Evolutionary conservation across 2,329 filamentous ascomycete species (phyloP).

Genomic region (Cercospora zeina): DNA sequence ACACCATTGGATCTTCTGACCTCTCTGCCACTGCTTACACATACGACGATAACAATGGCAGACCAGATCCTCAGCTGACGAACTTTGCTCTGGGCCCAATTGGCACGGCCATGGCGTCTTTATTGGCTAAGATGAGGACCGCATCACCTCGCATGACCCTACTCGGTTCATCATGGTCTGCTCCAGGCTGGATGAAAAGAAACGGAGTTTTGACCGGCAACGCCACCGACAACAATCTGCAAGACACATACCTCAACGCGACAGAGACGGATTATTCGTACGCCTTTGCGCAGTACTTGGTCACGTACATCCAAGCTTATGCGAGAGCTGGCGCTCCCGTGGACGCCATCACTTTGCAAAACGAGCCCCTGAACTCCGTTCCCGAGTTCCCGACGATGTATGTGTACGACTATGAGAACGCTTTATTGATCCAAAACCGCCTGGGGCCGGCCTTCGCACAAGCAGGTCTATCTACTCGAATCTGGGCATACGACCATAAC

Average conservation of each 20-base stretch:
- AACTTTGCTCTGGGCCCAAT: slow-evolving; percentile 26
- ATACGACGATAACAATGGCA: slow-evolving; percentile 27
- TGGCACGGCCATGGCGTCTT: slow-evolving; percentile 27
- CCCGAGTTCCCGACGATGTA: slow-evolving; percentile 26
- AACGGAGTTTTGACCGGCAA: slow-evolving; percentile 22
- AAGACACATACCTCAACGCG: slow-evolving; percentile 23
- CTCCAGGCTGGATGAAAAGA: slow-evolving; percentile 31
- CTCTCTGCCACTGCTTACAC: slow-evolving; percentile 28
- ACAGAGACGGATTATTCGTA: slow-evolving; percentile 24
- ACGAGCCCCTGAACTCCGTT: slow-evolving; percentile 24
- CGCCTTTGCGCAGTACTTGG: slow-evolving; percentile 28
- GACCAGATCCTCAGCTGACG: slow-evolving; percentile 20
- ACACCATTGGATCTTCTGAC: slow-evolving; percentile 29
- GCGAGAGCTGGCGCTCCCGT: slow-evolving; percentile 21
- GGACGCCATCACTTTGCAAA: slow-evolving; percentile 29
- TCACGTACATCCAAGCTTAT: slow-evolving; percentile 31
- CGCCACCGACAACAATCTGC: slow-evolving; percentile 24
- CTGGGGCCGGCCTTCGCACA: slow-evolving; percentile 25
- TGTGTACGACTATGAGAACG: slow-evolving; percentile 26
- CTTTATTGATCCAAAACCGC: slow-evolving; percentile 23
- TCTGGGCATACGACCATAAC: slow-evolving; percentile 32
- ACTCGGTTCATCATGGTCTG: slow-evolving; percentile 27
- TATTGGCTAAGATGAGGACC: slow-evolving; percentile 25
- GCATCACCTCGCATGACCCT: slow-evolving; percentile 22
- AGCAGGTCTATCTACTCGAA: slow-evolving; percentile 20